These are phyloP conservation scores for Blastobotrys persicus DNA, from an alignment of 1,139 yeast species.

Conservation along the genomic window DNA sequence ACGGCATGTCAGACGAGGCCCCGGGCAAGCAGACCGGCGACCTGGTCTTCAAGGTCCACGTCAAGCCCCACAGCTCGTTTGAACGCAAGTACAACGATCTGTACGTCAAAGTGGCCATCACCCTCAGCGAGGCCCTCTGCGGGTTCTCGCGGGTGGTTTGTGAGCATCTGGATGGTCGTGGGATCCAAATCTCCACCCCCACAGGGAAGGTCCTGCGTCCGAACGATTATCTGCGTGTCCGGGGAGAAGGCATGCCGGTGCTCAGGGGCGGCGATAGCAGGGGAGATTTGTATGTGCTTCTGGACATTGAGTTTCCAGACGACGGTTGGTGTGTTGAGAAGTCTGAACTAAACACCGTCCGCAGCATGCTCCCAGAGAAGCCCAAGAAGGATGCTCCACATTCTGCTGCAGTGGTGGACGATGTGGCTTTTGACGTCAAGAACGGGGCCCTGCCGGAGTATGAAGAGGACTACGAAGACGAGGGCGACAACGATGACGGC, in stretches of 20 bases:
- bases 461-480: constrained; percentile 17
- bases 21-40: constrained; percentile 74
- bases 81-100: constrained; percentile 64
- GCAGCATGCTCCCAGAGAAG: constrained; percentile 28
- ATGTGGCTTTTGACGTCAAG: constrained; percentile 24
- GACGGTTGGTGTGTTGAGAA: constrained; percentile 44
- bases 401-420: constrained; percentile 24
- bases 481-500: constrained; percentile 17
- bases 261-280: constrained; percentile 40
- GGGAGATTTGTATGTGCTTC: constrained; percentile 73
- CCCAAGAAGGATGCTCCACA: constrained; percentile 12
- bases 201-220: constrained; percentile 72
- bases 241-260: constrained; percentile 86
- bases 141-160: constrained; percentile 71
- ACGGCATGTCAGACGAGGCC: constrained; percentile 74
- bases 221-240: constrained; percentile 62
- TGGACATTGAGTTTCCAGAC: constrained; percentile 77
- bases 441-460: constrained; percentile 15
- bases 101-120: constrained; percentile 55
- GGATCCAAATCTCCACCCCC: constrained; percentile 60
- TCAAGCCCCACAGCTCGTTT: constrained; percentile 47
- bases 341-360: constrained; percentile 28
- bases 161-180: constrained; percentile 81
- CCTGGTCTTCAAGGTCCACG: constrained; percentile 59
- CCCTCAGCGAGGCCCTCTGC: constrained; percentile 76